Evolutionary conservation across 805 yeast species (phyloP), one percentile per base, ranked within the genome.

Genomic region (Metschnikowia cubensis): DNA sequence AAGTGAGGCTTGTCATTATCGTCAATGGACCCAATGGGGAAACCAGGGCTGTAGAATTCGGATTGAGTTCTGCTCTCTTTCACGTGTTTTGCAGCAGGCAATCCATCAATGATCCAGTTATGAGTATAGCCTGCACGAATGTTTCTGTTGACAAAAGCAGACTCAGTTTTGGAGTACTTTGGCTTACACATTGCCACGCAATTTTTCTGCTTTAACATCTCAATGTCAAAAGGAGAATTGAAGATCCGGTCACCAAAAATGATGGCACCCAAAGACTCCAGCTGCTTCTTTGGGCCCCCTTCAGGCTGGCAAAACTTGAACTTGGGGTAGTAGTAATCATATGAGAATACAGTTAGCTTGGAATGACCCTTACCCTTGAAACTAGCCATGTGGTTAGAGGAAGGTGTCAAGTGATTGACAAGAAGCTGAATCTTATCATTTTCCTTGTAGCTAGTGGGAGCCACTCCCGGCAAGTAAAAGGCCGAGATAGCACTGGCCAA

Each of bases 191-290:
- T 71, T n/a, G 65, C 58, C 48, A 74, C 74, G 74, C 99, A 94
- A 4, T 76, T 66, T 61, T 78, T 77, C 54, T 87, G 80, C 64
- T 87, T 78, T 55, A 87, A 75, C 96, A 94, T 87, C 35, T 80
- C 75, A 54, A 94, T 71, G 46, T 84, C 81, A 62, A 88, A 89
- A 5, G 98, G 97, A 8, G 98, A 90, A 62, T 88, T 84, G 75
- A 87, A 90, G 55, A 94, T 90, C 65, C 99, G 79, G 69, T 94
- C 99, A 56, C 99, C 99, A 66, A 94, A 90, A 51, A 94, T 79
- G 57, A 94, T 85, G 2, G 97, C 85, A 7, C 99, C 99, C 47
- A 94, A 76, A 10, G 95, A 85, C 69, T 90, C 98, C 55, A 88
- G 82, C 65, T 89, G 96, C 59, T 85, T 85, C 59, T 69, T 61